Conservation (phyloP, 495 filamentous ascomycete species). For the Lepidopterella palustris region DNA sequence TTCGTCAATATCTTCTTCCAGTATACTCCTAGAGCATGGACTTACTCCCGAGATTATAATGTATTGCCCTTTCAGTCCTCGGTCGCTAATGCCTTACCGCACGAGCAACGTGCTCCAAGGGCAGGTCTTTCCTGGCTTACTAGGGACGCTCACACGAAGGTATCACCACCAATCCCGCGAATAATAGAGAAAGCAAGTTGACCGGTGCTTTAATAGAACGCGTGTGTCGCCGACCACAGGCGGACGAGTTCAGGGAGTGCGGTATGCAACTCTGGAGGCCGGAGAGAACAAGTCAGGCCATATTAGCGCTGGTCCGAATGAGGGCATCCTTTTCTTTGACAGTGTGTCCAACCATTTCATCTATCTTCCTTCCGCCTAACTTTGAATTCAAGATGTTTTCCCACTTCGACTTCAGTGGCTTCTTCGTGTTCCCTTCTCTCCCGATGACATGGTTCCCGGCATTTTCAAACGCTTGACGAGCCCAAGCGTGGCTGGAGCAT, state of each 20-base stretch:
- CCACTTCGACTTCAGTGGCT: conserved; percentile 69
- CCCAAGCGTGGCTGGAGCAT: conserved; percentile 49
- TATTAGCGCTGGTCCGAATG: conserved; percentile 61
- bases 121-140: background rate
- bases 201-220: background rate
- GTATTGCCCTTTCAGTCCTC: background rate
- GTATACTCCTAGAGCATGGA: no score
- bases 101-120: background rate
- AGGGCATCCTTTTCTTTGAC: conserved; percentile 83
- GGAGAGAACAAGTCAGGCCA: conserved; percentile 62
- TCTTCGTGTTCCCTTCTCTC: conserved; percentile 52
- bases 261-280: conserved; percentile 29
- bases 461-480: conserved; percentile 59
- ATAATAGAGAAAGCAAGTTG: background rate
- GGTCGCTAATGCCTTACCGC: background rate
- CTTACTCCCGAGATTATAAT: no score
- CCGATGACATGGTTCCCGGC: conserved; percentile 48
- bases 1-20: no score
- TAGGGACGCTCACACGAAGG: background rate
- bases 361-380: background rate
- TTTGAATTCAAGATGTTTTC: conserved; percentile 59
- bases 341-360: conserved; percentile 49
- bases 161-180: background rate
- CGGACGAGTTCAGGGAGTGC: background rate
- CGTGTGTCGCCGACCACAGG: background rate